Evolutionary conservation across 495 filamentous ascomycete genomes (phyloP).

Genomic region (Daldinia decipiens): DNA sequence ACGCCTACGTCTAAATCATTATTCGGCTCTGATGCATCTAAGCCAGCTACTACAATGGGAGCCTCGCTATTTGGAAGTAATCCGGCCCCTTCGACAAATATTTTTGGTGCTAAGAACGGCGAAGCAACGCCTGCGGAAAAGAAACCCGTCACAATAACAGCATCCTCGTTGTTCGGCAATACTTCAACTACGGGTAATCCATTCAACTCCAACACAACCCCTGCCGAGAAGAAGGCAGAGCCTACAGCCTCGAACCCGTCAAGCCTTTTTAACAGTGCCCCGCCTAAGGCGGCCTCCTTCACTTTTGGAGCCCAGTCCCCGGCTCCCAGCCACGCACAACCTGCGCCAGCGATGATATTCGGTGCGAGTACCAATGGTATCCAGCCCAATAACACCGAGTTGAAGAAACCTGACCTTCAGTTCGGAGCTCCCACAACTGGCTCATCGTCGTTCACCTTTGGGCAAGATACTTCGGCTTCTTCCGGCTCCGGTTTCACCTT

Average conservation of each 20-base stretch:
- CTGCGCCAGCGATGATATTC: conserved; percentile 31
- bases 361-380: conserved; percentile 20
- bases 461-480: conserved; percentile 23
- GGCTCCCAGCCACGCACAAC: conserved; percentile 13
- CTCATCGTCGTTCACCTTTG: conserved; percentile 40
- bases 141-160: conserved; percentile 35
- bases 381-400: conserved; percentile 25
- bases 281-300: conserved; percentile 38
- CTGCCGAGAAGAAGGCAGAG: conserved; percentile 43
- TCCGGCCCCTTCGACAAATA: conserved; percentile 22
- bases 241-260: conserved; percentile 30
- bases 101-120: conserved; percentile 37
- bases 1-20: conserved; percentile 36
- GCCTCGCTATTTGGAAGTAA: conserved; percentile 47
- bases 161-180: conserved; percentile 46
- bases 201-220: conserved; percentile 39
- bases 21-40: conserved; percentile 44
- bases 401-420: conserved; percentile 39
- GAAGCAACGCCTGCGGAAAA: conserved; percentile 44
- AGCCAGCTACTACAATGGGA: conserved; percentile 31
- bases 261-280: conserved; percentile 31
- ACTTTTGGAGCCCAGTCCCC: conserved; percentile 38
- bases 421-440: conserved; percentile 34
- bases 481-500: conserved; percentile 53
- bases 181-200: conserved; percentile 20